Evolutionary conservation across 306 rosid species (phyloP), one percentile per base, ranked within the genome.

Genomic region (Sicyos baderoa): DNA sequence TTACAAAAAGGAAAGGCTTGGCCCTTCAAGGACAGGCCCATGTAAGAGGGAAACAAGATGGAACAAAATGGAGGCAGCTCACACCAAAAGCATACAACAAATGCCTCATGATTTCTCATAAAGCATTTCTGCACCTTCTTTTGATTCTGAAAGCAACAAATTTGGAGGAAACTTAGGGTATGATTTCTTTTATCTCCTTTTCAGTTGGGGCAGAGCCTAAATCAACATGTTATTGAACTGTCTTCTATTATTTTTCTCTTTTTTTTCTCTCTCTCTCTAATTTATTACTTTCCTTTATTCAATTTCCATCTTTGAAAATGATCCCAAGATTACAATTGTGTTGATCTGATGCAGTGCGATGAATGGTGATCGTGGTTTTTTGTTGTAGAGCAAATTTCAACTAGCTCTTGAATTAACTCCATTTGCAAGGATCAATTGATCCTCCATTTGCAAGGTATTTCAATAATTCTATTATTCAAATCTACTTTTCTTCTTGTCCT

Each of bases 401-500:
- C 70, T 42, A 13, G 51, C 53, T 64, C 29, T 18, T 62, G 50
- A 62, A 62, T 11, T 11, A 37, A 37, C 51, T 11, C 27, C 68
- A 62, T 62, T 62, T 62, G 50, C 51, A 62, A 62, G 68, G 50
- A n/a, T n/a, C n/a, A n/a, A n/a, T n/a, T n/a, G n/a, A n/a, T n/a
- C n/a, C 51, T 11, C 27, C 68, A 62, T 62, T 62, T 62, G 50
- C 51, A 62, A 62, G 68, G 50, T 37, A 16, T 65, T 65, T 65
- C 54, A 65, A 65, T 45, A 19, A 65, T 65, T 65, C 35, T 45
- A 22, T n/a, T 47, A 66, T 48, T 66, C 44, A 35, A 35, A 35
- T 35, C 42, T 35, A 4, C 42, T 35, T 35, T 35, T 35, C 71
- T 66, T 66, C 35, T 45, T 65, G 70, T 47, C 71, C 1, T 66